Evolutionary conservation across 2,329 filamentous ascomycete species (phyloP).

Genomic region (Apiospora hydei): DNA sequence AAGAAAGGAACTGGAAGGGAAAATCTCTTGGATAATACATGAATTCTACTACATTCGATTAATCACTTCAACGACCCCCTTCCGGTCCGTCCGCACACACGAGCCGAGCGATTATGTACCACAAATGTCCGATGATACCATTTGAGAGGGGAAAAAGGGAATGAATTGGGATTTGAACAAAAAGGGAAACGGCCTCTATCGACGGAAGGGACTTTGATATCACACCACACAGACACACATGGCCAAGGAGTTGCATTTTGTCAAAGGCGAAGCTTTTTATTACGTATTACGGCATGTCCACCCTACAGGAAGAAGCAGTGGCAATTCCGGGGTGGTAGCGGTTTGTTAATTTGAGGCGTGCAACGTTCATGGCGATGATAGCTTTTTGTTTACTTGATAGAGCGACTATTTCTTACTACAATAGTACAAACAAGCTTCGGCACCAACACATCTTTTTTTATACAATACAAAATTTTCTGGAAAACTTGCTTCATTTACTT

Average conservation of each 20-base stretch:
- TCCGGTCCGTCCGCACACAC: conserved; percentile 1
- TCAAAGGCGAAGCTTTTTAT: neutral
- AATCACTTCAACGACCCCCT: conserved; percentile 13
- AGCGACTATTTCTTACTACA: conserved; percentile 21
- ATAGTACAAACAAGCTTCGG: conserved; percentile 16
- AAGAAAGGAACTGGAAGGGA: conserved; percentile 1
- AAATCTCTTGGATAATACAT: conserved; percentile 17
- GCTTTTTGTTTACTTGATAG: neutral
- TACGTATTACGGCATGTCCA: neutral
- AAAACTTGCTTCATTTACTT: neutral
- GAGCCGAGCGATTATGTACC: neutral
- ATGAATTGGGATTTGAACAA: neutral
- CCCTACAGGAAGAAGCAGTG: conserved; percentile 9
- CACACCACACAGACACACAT: conserved; percentile 12
- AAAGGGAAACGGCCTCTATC: conserved; percentile 12
- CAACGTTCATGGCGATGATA: neutral
- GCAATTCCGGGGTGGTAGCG: conserved; percentile 15
- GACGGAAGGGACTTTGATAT: conserved; percentile 1
- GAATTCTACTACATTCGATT: conserved; percentile 22
- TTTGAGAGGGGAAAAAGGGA: neutral
- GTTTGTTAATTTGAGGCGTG: conserved; percentile 19
- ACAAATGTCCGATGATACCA: conserved; percentile 21
- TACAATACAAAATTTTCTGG: conserved; percentile 1
- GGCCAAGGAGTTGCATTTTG: conserved; percentile 18
- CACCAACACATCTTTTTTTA: neutral